Evolutionary conservation across 1,284 basidiomycete genomes (phyloP).

Genomic region (Apiotrichum montevideense): DNA sequence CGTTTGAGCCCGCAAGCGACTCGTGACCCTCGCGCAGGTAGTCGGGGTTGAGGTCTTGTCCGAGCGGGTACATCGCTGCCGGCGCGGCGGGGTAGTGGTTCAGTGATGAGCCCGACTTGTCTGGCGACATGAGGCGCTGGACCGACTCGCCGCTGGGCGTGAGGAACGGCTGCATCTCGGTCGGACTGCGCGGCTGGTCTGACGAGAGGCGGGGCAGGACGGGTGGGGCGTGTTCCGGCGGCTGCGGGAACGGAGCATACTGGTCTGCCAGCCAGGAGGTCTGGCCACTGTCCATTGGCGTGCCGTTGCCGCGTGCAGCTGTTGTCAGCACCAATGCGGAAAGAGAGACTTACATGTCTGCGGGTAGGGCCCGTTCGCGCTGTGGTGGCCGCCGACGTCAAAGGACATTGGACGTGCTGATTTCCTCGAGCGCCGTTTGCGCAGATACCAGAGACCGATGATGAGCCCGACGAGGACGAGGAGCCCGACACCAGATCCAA

Average conservation of each 20-base stretch:
- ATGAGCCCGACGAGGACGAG: not conserved
- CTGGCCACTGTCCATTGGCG: no score
- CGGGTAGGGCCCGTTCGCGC: not conserved
- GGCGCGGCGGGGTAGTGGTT: not conserved
- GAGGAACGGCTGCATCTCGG: not conserved
- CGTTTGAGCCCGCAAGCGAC: no score
- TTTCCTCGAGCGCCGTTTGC: not conserved
- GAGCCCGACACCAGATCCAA: not conserved
- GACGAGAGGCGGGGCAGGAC: not conserved
- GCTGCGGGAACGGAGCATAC: not conserved
- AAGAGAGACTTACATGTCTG: no score
- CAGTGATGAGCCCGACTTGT: not conserved
- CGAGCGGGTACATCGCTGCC: not conserved
- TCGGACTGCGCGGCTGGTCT: not conserved
- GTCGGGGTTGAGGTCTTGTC: not conserved
- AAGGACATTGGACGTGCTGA: not conserved
- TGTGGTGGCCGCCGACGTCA: not conserved
- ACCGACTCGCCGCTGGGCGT: not conserved
- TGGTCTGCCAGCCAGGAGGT: no score
- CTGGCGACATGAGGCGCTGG: not conserved
- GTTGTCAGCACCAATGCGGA: no score
- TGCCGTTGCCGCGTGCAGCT: no score
- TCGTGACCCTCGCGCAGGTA: not conserved
- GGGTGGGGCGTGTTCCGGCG: not conserved
- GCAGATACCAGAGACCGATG: not conserved